Base-by-base conservation (phyloP, 306 rosid species). In the Citrullus amarus region DNA sequence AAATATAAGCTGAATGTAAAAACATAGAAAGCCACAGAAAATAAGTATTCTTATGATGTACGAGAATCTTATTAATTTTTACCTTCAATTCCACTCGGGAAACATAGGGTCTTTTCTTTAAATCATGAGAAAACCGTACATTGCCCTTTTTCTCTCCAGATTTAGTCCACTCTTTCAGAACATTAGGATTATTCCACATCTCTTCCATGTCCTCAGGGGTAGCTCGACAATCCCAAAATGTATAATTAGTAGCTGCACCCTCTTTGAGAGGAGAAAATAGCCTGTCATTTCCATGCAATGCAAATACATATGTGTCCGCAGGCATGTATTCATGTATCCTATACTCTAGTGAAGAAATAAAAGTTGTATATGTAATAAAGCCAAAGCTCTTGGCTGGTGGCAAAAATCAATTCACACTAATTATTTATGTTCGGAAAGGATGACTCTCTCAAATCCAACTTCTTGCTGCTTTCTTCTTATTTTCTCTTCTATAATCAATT, bases 1-100 rank as follows among this genome's bases (percentile, higher is more conserved):
- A 72, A 16, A 50, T 72, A 55, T 73, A 50, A 43, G 57, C 13
- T 8, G 46, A 51, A 73, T 30, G 60, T 71, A 30, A 28, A 43
- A 73, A 50, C 9, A 73, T 50, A 20, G 77, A 25, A 71, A 48
- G 28, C 38, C 44, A 48, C 13, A 44, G 25, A 17, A 30, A 50
- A 50, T 58, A 58, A 50, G 73, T 46, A 65, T 63, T 48, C 20
- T 77, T 25, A 50, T 16, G 18, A 53, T 34, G 16, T 53, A 59
- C 43, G 7, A 43, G 78, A 70, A 41, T n/a, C 15, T 54, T 46
- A 67, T 59, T 72, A 56, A 76, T 48, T 58, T 74, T 30, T 83
- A 90, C 98, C 97, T 94, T 92, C 63, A 94, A 56, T 85, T 94
- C 98, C 76, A 88, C 85, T 48, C 87, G 90, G 44, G 97, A 87